Base-by-base conservation (phyloP, 768 basidiomycete species). In the Calvatia gigantea region DNA sequence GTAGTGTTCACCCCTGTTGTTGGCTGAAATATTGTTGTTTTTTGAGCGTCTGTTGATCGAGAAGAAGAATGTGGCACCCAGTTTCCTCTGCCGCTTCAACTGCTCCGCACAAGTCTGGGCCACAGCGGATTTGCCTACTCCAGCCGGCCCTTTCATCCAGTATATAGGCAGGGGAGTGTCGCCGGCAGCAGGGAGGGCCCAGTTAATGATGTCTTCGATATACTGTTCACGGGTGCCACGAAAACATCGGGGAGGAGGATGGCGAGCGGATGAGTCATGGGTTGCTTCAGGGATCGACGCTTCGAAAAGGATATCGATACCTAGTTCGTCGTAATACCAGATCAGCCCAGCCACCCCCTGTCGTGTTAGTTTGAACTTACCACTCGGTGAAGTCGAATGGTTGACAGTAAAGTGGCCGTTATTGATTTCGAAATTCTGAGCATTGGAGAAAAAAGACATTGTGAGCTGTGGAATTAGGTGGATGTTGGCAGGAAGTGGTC, bases 381-480 rank as follows among this genome's bases (percentile, higher is more conserved):
- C 35, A 37, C 14, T 37, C 2, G 35, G 35, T 15, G 14, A 12
- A 5, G 14, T 37, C 35, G 15, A 37, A 14, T 37, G 12, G 12
- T 37, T 37, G 17, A 14, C 35, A 14, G 12, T n/a, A 6, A 37
- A n/a, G 29, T 50, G 27, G 33, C 46, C 4, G 42, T 43, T 6
- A 31, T 58, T 14, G 42, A 33, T 35, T 21, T 39, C 41, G 57
- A 58, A 38, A 48, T 58, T 45, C 27, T 58, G 17, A 45, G 54
- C 38, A 44, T 35, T 17, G 44, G 43, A 9, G 51, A 58, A 35
- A 28, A 37, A 14, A n/a, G 6, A 31, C 51, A 58, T 19, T 28
- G 37, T 9, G 51, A 54, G 15, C 31, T 58, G 19, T 46, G 28
- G 35, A 37, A 11, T 50, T 44, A 51, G 45, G 51, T 53, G 19